Percentiles rank a stretch among this genome's conserved stretches.
phyloP scores from a whole-genome alignment of 129 eudicot genomes.

The Flaveria ramosissima region DNA sequence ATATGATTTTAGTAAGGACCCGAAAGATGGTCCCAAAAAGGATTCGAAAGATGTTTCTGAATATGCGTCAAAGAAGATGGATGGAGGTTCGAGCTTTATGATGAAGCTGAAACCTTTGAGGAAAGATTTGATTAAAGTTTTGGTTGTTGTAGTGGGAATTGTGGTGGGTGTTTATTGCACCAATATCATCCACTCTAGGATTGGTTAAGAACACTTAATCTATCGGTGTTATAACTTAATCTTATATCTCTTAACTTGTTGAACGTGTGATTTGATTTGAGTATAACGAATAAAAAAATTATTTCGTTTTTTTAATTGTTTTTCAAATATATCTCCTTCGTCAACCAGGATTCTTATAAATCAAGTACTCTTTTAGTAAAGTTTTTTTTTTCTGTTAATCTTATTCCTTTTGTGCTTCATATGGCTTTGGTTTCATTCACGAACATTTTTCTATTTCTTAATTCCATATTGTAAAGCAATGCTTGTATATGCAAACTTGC shows the following conservation, averaged over 20 bases:
- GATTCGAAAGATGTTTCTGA: slow-evolving; percentile 16
- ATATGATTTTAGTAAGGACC: slow-evolving; percentile 3
- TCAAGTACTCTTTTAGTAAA: too few relatives aligned
- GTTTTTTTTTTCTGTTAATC: too few relatives aligned
- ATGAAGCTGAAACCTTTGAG: slow-evolving; percentile 11
- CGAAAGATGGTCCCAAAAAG: background rate
- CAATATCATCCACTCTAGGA: background rate
- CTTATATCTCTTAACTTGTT: background rate
- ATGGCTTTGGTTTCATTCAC: too few relatives aligned
- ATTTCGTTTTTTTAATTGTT: background rate
- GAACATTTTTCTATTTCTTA: too few relatives aligned
- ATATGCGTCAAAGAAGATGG: slow-evolving; percentile 12
- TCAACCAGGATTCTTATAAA: too few relatives aligned
- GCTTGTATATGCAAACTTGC: too few relatives aligned
- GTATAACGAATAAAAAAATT: slow-evolving; percentile 8
- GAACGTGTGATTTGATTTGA: slow-evolving; percentile 12
- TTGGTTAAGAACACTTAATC: slow-evolving; percentile 7
- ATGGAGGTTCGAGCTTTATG: background rate
- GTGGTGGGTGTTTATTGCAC: slow-evolving; percentile 16
- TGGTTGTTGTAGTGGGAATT: slow-evolving; percentile 22
- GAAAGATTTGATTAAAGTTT: background rate
- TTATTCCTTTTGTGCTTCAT: too few relatives aligned
- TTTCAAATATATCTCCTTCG: background rate
- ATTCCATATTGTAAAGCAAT: too few relatives aligned
- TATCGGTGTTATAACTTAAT: background rate